Percentiles rank a stretch among this genome's conserved stretches.
These are phyloP conservation scores for Nakazawaea wickerhamii DNA, from an alignment of 805 yeast species.

Conservation along the genomic window DNA sequence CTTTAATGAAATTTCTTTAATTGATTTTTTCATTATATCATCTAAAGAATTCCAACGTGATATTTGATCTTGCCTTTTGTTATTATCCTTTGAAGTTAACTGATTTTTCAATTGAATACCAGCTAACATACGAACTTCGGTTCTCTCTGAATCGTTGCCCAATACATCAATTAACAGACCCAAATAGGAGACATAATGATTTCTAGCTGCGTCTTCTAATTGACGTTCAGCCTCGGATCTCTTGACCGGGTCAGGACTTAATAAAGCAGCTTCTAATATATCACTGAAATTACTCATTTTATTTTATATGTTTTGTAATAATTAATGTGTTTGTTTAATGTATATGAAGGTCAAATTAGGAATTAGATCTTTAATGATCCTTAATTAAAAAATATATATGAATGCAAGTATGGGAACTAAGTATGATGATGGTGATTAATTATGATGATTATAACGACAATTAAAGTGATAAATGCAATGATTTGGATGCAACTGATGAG, in stretches of 20 bases:
- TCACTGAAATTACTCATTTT: conserved; percentile 55
- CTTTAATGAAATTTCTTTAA: conserved; percentile 59
- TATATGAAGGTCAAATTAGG: too few relatives aligned
- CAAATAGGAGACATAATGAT: conserved; percentile 72
- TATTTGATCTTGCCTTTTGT: conserved; percentile 51
- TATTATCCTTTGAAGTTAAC: conserved; percentile 72
- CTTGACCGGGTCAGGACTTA: conserved; percentile 57
- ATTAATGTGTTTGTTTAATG: not conserved
- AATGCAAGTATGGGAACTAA: too few relatives aligned
- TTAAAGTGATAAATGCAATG: not conserved
- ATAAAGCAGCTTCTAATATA: conserved; percentile 74
- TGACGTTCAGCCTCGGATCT: conserved; percentile 78
- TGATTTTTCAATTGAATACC: conserved; percentile 85
- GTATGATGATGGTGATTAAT: not conserved
- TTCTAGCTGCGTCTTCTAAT: conserved; percentile 62
- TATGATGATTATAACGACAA: not conserved
- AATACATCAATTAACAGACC: conserved; percentile 66
- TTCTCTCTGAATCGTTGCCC: conserved; percentile 53
- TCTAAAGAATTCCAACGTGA: conserved; percentile 73
- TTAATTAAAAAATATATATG: too few relatives aligned
- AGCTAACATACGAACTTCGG: conserved; percentile 89
- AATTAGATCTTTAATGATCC: too few relatives aligned
- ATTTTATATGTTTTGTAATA: not conserved
- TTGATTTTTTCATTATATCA: conserved; percentile 46
- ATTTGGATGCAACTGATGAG: not conserved